phyloP scores from a whole-genome alignment of 805 yeast species.

The Wickerhamiella dianesei region DNA sequence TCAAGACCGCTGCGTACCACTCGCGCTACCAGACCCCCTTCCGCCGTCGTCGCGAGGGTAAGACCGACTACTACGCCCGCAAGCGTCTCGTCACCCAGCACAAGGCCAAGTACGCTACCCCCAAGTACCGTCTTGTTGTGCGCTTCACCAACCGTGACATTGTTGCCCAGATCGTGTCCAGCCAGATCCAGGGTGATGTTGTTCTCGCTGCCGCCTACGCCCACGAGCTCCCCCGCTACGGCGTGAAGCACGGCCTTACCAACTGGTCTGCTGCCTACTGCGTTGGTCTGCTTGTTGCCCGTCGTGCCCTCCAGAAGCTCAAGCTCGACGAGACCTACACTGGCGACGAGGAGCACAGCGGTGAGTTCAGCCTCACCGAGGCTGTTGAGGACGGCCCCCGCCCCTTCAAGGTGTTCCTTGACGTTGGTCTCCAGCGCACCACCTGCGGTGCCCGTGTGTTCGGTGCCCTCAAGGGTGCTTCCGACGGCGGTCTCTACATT shows the following conservation, averaged over 20 bases:
- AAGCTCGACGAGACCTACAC: constrained; percentile 95
- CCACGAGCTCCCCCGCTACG: constrained; percentile 96
- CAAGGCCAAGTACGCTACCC: constrained; percentile 99
- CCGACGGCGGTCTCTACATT: constrained; percentile 98
- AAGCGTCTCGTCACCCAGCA: constrained; percentile 98
- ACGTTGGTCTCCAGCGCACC: constrained; percentile 98
- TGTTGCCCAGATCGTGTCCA: constrained; percentile 93
- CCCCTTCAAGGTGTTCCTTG: constrained; percentile 99
- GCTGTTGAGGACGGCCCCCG: constrained; percentile 99
- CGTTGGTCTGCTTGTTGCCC: constrained; percentile 94
- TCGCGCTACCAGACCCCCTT: constrained; percentile 99
- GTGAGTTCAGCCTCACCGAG: constrained; percentile 97
- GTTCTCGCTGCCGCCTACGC: constrained; percentile 97
- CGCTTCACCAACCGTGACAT: constrained; percentile 99
- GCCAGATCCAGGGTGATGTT: constrained; percentile 93
- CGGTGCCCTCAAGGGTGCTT: constrained; percentile 99
- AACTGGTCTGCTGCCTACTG: constrained; percentile 99
- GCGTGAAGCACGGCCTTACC: constrained; percentile 96
- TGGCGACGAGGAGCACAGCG: constrained; percentile 99
- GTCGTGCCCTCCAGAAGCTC: constrained; percentile 96
- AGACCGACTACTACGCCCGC: constrained; percentile 99
- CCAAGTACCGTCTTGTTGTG: constrained; percentile 98
- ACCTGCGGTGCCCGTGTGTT: constrained; percentile 99
- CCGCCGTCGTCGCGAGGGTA: constrained; percentile 99
- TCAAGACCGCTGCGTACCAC: constrained; percentile 87